Evolutionary conservation across 2,329 filamentous ascomycete species (phyloP).

Genomic region (Fusarium lyarnte): DNA sequence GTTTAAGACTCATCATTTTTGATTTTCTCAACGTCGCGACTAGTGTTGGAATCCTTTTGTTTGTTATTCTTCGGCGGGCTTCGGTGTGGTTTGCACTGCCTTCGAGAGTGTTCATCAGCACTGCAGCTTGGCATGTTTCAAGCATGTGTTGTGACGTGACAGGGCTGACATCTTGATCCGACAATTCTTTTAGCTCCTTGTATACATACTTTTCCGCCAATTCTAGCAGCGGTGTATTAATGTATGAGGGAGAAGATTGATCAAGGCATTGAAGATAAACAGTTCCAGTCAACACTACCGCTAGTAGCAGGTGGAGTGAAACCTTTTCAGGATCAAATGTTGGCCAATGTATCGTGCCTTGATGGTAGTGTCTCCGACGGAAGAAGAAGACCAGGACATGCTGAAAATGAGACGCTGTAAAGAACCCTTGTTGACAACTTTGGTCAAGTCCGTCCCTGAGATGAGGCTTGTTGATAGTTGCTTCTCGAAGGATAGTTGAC

Average conservation of each 20-base stretch:
- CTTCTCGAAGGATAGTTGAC: background rate
- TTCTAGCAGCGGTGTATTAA: background rate
- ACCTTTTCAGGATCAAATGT: constrained; percentile 22
- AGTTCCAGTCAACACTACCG: constrained; percentile 2
- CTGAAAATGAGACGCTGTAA: constrained; percentile 6
- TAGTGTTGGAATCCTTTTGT: constrained; percentile 4
- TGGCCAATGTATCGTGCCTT: constrained; percentile 23
- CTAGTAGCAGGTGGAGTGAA: constrained; percentile 11
- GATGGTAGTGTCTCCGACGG: constrained; percentile 18
- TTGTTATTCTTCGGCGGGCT: constrained; percentile 5
- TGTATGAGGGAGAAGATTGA: fast-evolving
- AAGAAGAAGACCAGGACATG: background rate
- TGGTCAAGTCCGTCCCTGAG: background rate
- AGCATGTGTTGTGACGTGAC: background rate
- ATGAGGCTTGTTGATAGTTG: background rate
- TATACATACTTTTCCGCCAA: constrained; percentile 28
- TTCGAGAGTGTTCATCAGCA: constrained; percentile 12
- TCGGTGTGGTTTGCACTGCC: constrained; percentile 1
- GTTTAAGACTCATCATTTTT: background rate
- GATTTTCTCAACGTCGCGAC: constrained; percentile 8
- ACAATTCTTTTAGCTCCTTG: background rate
- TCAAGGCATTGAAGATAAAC: background rate
- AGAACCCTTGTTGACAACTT: background rate
- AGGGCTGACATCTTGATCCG: background rate
- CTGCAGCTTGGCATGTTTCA: constrained; percentile 22